A percentile compares a stretch with the other conserved stretches of the same genome.
phyloP scores from a whole-genome alignment of 2,329 filamentous ascomycete genomes.

The Niveomyces coronatus region DNA sequence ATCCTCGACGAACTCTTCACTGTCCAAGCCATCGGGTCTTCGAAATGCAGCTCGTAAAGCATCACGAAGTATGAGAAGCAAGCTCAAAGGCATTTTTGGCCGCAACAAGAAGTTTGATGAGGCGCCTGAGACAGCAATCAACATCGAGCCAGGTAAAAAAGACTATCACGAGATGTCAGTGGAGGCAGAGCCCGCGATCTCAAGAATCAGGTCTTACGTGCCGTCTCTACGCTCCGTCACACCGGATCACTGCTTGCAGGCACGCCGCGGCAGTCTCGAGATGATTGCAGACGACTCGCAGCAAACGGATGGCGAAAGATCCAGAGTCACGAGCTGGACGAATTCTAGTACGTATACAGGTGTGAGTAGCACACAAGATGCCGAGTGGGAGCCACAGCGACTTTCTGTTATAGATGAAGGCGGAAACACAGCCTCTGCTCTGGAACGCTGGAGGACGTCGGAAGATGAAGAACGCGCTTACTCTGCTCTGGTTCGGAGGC shows the following conservation, averaged over 20 bases:
- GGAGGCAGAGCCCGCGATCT: constrained; percentile 34
- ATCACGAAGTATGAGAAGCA: constrained; percentile 51
- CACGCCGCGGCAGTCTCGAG: constrained; percentile 45
- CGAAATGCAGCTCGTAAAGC: constrained; percentile 48
- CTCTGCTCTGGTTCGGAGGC: constrained; percentile 50
- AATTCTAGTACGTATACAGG: constrained; percentile 50
- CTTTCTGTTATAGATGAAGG: constrained; percentile 56
- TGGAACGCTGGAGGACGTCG: constrained; percentile 14
- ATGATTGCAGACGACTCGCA: constrained; percentile 32
- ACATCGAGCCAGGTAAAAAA: constrained; percentile 19
- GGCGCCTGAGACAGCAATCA: constrained; percentile 7
- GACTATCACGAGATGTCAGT: constrained; percentile 22
- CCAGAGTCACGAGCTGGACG: constrained; percentile 64
- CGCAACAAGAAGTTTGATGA: constrained; percentile 15
- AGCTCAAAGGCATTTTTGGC: constrained; percentile 37
- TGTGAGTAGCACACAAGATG: constrained; percentile 28
- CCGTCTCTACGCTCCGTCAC: constrained; percentile 40
- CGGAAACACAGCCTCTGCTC: constrained; percentile 22
- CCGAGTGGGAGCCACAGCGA: constrained; percentile 42
- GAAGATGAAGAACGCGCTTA: constrained; percentile 51
- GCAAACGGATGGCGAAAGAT: constrained; percentile 39
- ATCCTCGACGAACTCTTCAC: constrained; percentile 16
- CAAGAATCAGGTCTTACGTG: constrained; percentile 36
- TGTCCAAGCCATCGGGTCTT: constrained; percentile 24
- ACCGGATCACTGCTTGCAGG: constrained; percentile 36